Percentiles rank a stretch among this genome's conserved stretches.
Evolutionary conservation across 2,329 filamentous ascomycete genomes (phyloP).

Genomic region (Arthrobotrys pseudoclavata): DNA sequence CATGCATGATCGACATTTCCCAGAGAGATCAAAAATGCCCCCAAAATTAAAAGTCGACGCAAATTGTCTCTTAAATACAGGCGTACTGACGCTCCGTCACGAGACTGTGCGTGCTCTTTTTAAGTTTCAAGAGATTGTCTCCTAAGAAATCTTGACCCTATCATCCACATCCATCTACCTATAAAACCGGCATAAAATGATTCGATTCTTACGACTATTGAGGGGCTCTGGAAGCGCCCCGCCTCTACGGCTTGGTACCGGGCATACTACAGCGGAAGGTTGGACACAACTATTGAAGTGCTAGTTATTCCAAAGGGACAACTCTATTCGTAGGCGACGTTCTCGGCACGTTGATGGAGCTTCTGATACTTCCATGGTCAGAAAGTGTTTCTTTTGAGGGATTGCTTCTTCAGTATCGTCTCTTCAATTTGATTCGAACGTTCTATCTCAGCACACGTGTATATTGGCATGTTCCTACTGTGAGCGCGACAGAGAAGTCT

Average conservation of each 20-base stretch:
- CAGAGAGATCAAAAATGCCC: too few species aligned
- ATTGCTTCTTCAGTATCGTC: not conserved
- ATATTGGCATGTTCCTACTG: not conserved
- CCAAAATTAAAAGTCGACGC: too few species aligned
- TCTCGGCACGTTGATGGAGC: constrained; percentile 8
- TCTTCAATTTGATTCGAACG: not conserved
- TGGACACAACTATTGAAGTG: constrained; percentile 7
- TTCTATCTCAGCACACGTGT: not conserved
- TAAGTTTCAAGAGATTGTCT: too few species aligned
- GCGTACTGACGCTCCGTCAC: too few species aligned
- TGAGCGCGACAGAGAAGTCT: not conserved
- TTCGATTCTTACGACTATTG: not conserved
- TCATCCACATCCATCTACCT: too few species aligned
- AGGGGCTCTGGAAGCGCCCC: not conserved
- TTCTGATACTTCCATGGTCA: not conserved
- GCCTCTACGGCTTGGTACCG: not conserved
- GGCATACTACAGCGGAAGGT: not conserved
- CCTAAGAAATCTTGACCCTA: too few species aligned
- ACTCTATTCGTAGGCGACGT: not conserved
- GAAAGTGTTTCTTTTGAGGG: too few species aligned
- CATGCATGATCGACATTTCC: too few species aligned
- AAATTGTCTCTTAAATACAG: too few species aligned
- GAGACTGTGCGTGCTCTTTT: too few species aligned
- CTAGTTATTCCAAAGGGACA: constrained; percentile 14
- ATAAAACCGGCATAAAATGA: too few species aligned